A percentile compares a stretch with the other conserved stretches of the same genome.
These are phyloP conservation scores for Pseudocercospora fuligena DNA, from an alignment of 2,329 filamentous ascomycete genomes.

Conservation along the genomic window DNA sequence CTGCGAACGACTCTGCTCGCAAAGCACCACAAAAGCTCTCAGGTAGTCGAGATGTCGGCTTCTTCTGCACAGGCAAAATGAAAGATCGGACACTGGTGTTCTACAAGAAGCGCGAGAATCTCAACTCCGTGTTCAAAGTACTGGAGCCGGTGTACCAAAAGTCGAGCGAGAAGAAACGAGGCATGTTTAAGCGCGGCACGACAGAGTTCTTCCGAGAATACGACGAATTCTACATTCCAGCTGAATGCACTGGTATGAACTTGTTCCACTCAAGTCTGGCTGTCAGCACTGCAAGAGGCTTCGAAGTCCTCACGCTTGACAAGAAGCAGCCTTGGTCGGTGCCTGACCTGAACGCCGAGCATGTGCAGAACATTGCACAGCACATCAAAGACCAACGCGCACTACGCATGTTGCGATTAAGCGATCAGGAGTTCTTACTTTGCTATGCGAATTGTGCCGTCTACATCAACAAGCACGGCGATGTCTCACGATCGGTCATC, in stretches of 20 bases:
- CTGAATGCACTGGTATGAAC: conserved; percentile 93
- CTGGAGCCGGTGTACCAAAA: conserved; percentile 96
- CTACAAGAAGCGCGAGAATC: conserved; percentile 88
- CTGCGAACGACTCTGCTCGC: conserved; percentile 70
- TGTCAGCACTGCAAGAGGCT: conserved; percentile 86
- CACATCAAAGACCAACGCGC: conserved; percentile 83
- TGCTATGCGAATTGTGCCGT: conserved; percentile 96
- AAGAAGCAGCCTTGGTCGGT: conserved; percentile 96
- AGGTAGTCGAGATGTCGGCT: conserved; percentile 87
- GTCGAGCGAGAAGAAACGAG: conserved; percentile 79
- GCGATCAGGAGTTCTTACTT: conserved; percentile 84
- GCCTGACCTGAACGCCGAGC: conserved; percentile 78
- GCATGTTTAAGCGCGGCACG: conserved; percentile 70
- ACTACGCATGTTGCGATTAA: conserved; percentile 94
- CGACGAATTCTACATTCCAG: conserved; percentile 97
- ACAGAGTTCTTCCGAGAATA: conserved; percentile 98
- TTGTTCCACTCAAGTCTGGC: conserved; percentile 94
- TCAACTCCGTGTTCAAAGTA: conserved; percentile 93
- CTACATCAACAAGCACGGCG: conserved; percentile 97
- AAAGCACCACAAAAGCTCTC: conserved; percentile 90
- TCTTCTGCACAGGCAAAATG: conserved; percentile 95
- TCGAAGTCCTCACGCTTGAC: conserved; percentile 94
- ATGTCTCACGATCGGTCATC: conserved; percentile 89
- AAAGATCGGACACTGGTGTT: conserved; percentile 94
- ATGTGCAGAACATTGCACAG: conserved; percentile 81